Conservation (phyloP, 1,284 basidiomycete species). For the Mycena citricolor region DNA sequence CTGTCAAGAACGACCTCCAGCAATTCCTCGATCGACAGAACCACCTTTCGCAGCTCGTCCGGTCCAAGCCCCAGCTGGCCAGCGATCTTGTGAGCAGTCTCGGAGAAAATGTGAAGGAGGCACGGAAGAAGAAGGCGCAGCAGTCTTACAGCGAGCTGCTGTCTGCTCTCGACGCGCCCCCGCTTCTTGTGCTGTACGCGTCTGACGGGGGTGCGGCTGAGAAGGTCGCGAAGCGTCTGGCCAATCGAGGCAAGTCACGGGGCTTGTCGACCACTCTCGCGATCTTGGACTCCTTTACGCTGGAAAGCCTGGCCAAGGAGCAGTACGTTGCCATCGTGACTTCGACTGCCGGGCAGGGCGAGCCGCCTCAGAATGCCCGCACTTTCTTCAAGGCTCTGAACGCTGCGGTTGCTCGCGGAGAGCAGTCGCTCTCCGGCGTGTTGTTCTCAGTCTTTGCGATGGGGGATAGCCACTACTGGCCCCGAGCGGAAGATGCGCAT, state of each 20-base stretch:
- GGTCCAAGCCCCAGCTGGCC: slow-evolving; percentile 78
- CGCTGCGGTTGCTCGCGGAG: slow-evolving; percentile 58
- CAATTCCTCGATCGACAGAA: slow-evolving; percentile 96
- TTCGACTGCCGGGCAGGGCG: slow-evolving; percentile 98
- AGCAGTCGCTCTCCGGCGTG: slow-evolving; percentile 59
- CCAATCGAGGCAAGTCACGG: slow-evolving; percentile 80
- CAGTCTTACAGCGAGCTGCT: slow-evolving; percentile 87
- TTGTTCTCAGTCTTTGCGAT: slow-evolving; percentile 89
- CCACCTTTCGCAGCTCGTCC: slow-evolving; percentile 90
- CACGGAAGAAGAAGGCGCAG: slow-evolving; percentile 81
- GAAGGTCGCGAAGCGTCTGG: slow-evolving; percentile 91
- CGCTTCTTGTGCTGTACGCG: slow-evolving; percentile 86
- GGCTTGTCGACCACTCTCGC: slow-evolving; percentile 78
- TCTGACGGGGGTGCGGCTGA: slow-evolving; percentile 95
- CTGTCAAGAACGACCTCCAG: slow-evolving; percentile 93
- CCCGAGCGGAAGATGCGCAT: slow-evolving; percentile 91
- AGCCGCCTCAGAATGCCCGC: slow-evolving; percentile 95
- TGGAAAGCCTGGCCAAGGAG: slow-evolving; percentile 74
- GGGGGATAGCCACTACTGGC: slow-evolving; percentile 99
- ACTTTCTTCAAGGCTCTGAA: slow-evolving; percentile 87
- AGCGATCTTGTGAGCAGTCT: slow-evolving; percentile 83
- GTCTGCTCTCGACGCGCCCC: slow-evolving; percentile 85
- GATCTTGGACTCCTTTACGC: slow-evolving; percentile 75
- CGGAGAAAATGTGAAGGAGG: slow-evolving; percentile 82
- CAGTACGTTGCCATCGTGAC: slow-evolving; percentile 89